Percentiles rank a stretch among this genome's conserved stretches.
Evolutionary conservation across 441 rosid species (phyloP).

Genomic region (Flueggea neowawraea): DNA sequence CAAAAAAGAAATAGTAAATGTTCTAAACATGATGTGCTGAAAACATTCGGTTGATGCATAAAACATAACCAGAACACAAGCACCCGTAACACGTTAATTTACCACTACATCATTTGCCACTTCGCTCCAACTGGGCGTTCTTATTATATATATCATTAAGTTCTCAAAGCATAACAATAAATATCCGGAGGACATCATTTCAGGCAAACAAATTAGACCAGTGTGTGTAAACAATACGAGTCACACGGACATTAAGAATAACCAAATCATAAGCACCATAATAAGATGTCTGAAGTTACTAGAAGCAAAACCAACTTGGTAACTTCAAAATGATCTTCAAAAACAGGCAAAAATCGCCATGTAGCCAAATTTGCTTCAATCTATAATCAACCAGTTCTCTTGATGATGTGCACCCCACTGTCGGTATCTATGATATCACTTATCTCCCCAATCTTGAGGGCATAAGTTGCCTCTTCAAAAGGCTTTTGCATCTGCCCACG

Average conservation of each 20-base stretch:
- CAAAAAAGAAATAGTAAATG: no score
- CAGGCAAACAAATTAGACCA: slow-evolving; percentile 1
- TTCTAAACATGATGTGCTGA: no score
- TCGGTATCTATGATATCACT: slow-evolving; percentile 92
- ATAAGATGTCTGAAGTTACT: background rate
- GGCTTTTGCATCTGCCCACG: slow-evolving; percentile 98
- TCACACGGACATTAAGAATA: background rate
- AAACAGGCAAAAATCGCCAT: slow-evolving; percentile 4
- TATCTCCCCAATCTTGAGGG: slow-evolving; percentile 80
- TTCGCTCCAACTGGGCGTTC: background rate
- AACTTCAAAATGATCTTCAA: background rate
- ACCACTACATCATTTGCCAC: no score
- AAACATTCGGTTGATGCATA: no score
- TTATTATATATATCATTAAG: background rate
- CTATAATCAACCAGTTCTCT: slow-evolving; percentile 70
- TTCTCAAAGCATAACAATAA: slow-evolving; percentile 13
- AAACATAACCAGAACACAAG: no score
- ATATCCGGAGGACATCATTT: background rate
- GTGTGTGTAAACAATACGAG: background rate
- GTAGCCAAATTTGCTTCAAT: background rate
- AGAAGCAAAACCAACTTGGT: slow-evolving; percentile 8
- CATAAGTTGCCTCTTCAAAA: slow-evolving; percentile 79
- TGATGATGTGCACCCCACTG: slow-evolving; percentile 91
- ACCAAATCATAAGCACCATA: slow-evolving; percentile 1
- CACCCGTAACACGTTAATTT: no score